Evolutionary conservation across 371 early-diverging fungal species (phyloP).

Genomic region (Rhizopus microsporus): DNA sequence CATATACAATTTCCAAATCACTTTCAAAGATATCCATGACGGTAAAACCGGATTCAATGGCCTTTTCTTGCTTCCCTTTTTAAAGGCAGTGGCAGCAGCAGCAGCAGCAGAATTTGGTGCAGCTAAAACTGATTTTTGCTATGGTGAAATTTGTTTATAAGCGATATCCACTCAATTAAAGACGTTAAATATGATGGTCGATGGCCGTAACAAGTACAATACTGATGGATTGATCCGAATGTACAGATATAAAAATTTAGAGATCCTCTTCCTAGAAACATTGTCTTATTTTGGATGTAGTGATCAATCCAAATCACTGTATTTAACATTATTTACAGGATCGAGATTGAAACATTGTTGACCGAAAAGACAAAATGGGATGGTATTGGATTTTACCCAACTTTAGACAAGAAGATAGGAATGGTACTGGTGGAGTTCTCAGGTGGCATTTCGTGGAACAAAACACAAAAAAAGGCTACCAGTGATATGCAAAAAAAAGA

Average conservation of each 20-base stretch:
- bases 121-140: slow-evolving; percentile 15
- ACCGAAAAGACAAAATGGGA: slow-evolving; percentile 14
- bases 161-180: slow-evolving; percentile 16
- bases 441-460: slow-evolving; percentile 6
- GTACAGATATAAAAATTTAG: slow-evolving; percentile 11
- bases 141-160: slow-evolving; percentile 17
- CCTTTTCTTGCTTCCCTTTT: slow-evolving; percentile 17
- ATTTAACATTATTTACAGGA: slow-evolving; percentile 11
- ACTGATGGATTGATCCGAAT: slow-evolving; percentile 14
- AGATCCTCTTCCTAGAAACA: slow-evolving; percentile 21
- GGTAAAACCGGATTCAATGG: slow-evolving; percentile 13
- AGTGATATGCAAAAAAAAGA: slow-evolving; percentile 13
- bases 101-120: slow-evolving; percentile 11
- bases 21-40: slow-evolving; percentile 10
- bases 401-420: slow-evolving; percentile 12
- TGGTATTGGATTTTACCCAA: slow-evolving; percentile 13
- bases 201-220: slow-evolving; percentile 13
- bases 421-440: slow-evolving; percentile 14
- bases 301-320: slow-evolving; percentile 17
- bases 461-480: slow-evolving; percentile 9
- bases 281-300: slow-evolving; percentile 21
- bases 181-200: slow-evolving; percentile 10
- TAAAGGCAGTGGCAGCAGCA: slow-evolving; percentile 13
- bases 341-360: slow-evolving; percentile 15
- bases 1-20: slow-evolving; percentile 13